Conservation (phyloP, 2,329 filamentous ascomycete species). For the Cladosporium sp. region DNA sequence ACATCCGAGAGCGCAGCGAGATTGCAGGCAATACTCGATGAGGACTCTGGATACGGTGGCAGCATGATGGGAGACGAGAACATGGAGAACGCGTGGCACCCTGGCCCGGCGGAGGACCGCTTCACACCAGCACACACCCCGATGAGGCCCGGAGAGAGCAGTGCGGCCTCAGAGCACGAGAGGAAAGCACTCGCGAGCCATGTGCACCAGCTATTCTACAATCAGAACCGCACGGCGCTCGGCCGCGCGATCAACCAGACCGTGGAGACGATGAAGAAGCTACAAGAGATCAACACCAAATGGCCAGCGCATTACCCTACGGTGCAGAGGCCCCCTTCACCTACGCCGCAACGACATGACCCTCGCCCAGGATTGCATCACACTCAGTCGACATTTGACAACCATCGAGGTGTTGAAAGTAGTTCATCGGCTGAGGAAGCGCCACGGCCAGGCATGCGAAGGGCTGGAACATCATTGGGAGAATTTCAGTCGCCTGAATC, state of each 20-base stretch:
- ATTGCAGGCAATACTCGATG: constrained; percentile 75
- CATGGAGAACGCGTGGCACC: constrained; percentile 49
- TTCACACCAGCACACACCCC: constrained; percentile 55
- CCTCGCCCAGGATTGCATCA: constrained; percentile 61
- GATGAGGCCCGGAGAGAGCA: constrained; percentile 45
- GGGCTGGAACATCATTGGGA: constrained; percentile 69
- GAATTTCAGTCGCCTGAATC: constrained; percentile 62
- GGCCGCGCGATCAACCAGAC: constrained; percentile 82
- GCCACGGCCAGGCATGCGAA: constrained; percentile 26
- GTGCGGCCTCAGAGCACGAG: constrained; percentile 56
- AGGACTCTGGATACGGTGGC: constrained; percentile 88
- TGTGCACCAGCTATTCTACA: constrained; percentile 91
- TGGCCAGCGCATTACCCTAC: constrained; percentile 97
- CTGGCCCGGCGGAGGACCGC: constrained; percentile 53
- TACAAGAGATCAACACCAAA: constrained; percentile 83
- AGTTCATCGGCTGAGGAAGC: not conserved
- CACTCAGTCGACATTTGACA: constrained; percentile 57
- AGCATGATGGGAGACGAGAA: constrained; percentile 65
- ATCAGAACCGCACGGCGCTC: constrained; percentile 83
- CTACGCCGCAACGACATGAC: constrained; percentile 42
- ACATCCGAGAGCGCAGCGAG: constrained; percentile 77
- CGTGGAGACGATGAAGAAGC: constrained; percentile 73
- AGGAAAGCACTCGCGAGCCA: constrained; percentile 70
- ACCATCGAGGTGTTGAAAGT: constrained; percentile 38
- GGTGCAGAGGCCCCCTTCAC: constrained; percentile 58